Evolutionary conservation across 179 eudicot genomes (phyloP), one percentile per base, ranked within the genome.

Genomic region (Heliamphora ciliata): DNA sequence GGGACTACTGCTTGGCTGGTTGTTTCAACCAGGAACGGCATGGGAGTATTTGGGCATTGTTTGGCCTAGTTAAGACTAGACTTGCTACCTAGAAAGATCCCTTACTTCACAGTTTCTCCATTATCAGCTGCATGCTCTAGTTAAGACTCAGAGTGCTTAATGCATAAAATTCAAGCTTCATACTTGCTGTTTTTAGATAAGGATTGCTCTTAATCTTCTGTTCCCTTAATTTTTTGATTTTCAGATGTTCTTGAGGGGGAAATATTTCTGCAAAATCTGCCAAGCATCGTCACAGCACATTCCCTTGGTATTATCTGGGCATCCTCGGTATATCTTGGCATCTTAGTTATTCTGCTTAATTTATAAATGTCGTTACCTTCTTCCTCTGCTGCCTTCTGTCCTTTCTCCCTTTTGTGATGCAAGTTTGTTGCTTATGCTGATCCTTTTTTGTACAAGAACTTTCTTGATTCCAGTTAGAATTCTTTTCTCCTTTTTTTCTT

Each of bases 231-330:
- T 18, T 40, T 89, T 83, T 54, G n/a, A 18, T 74, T 79, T 81
- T 65, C 88, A 90, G 92, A 92, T 77, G 90, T 96, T 84, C 95
- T 96, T 6, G 90, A 91, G 87, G 99, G 99, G 77, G 96, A 96
- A 82, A 91, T 96, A 80, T 96, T 94, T 88, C 96, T 96, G 72
- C 99, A 96, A 86, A 96, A 96, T 85, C 89, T 96, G 60, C 99
- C 99, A 1, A 96, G 99, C 91, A 94, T 96, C 66, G 81, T 96
- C 56, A 85, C 93, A 74, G 99, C 96, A n/a, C 98, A 92, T 88
- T 94, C 86, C 75, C 88, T 96, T 80, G 92, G 92, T 90, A 85
- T 66, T 54, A 31, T 31, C 40, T 31, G 40, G 40, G 40, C 40
- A 31, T 31, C 40, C 40, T 31, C 40, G 40, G 40, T 31, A 31